Conservation (phyloP, 2,329 filamentous ascomycete species). For the Pseudofabraea citricarpa region DNA sequence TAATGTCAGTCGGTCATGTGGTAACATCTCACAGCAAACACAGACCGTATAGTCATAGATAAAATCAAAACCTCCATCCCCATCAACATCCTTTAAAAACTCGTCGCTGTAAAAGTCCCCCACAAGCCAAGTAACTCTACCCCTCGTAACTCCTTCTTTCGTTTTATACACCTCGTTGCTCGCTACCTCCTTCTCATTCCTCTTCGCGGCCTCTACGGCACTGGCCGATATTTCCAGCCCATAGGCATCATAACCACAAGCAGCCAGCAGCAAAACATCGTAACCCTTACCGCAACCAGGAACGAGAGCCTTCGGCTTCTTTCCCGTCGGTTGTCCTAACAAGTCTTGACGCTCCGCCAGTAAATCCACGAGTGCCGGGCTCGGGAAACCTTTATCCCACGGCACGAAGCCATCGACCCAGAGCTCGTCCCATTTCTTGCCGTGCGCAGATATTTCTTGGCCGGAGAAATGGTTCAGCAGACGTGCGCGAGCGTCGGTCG, state of each 20-base stretch:
- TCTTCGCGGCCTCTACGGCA: constrained; percentile 40
- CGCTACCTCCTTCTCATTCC: constrained; percentile 32
- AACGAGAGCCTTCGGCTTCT: constrained; percentile 57
- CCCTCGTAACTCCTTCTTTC: constrained; percentile 38
- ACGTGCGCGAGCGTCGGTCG: constrained; percentile 17
- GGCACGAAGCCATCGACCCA: constrained; percentile 41
- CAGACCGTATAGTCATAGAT: constrained; percentile 60
- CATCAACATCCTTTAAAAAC: constrained; percentile 42
- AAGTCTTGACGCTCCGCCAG: constrained; percentile 41
- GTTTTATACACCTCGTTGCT: constrained; percentile 39
- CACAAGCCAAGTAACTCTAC: constrained; percentile 48
- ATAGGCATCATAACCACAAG: constrained; percentile 68
- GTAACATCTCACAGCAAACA: constrained; percentile 1
- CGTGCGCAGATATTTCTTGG: constrained; percentile 16
- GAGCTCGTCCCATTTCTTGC: constrained; percentile 40
- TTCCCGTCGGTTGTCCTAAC: constrained; percentile 23
- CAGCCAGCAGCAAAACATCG: constrained; percentile 69
- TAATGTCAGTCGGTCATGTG: constrained; percentile 2
- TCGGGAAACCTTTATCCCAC: constrained; percentile 53
- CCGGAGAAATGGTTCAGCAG: constrained; percentile 23
- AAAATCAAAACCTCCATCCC: constrained; percentile 53
- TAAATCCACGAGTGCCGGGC: constrained; percentile 48
- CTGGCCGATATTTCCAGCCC: constrained; percentile 43
- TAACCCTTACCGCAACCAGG: constrained; percentile 77
- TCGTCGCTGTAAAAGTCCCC: constrained; percentile 65